Evolutionary conservation across 305 asterid genomes (phyloP), one percentile per base, ranked within the genome.

Genomic region (Ruellia speciosa): DNA sequence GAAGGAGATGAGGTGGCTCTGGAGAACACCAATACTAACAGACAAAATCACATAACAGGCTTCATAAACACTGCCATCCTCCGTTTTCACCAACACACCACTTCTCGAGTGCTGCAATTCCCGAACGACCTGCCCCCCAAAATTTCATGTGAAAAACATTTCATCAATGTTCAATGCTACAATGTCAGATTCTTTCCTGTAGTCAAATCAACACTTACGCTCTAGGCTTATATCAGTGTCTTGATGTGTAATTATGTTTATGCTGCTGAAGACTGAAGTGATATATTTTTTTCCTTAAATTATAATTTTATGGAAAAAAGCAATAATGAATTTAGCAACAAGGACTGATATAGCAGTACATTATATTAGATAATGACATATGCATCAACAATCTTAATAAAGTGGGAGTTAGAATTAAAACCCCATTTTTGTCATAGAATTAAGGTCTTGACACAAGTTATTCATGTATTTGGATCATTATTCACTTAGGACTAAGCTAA

Each of bases 1-100:
- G 71, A 86, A 77, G 69, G 84, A 76, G 73, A 89, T 86, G 63
- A 86, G 94, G 53, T 76, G 69, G 73, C 85, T 80, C 68, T 89
- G 97, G 66, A 89, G 96, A 74, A 89, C 96, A 13, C 97, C 97
- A 49, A 89, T 86, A 69, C 96, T 86, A 56, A 74, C 90, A 14
- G 97, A 89, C 82, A 89, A 76, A 71, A 86, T 72, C 53, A 82
- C 79, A 74, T 84, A 84, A 69, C 72, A 68, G 80, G 97, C 97
- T 75, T 89, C 84, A 93, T 80, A 89, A 75, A 79, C 62, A 69
- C 69, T 71, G 67, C 94, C 93, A 70, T 86, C 96, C 81, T 89
- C 97, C 56, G 93, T 82, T 63, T 75, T 81, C 70, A 89, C 80
- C 72, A 46, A 51, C 45, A 86, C 90, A 77, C 93, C 90, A 81